Evolutionary conservation across 805 yeast genomes (phyloP), one percentile per base, ranked within the genome.

Genomic region (Candida tammaniensis): DNA sequence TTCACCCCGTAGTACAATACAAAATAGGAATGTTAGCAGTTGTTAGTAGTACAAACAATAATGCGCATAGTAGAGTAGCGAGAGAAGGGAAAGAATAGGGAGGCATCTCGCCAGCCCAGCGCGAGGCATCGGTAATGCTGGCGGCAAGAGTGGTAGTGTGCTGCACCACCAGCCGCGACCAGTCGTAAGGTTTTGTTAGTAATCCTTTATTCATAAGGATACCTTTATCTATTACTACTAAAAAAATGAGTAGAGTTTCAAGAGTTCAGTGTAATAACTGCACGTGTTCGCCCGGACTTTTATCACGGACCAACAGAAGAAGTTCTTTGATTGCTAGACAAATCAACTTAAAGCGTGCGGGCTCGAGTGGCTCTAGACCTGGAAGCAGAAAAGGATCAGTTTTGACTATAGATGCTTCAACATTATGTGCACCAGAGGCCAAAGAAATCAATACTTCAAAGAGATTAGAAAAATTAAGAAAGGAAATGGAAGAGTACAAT

Each of bases 211-310:
- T n/a, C n/a, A n/a, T n/a, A n/a, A n/a, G n/a, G n/a, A n/a, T n/a
- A n/a, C n/a, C n/a, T n/a, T n/a, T n/a, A n/a, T n/a, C n/a, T n/a
- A n/a, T n/a, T n/a, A n/a, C n/a, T n/a, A n/a, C n/a, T n/a, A n/a
- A n/a, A n/a, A n/a, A n/a, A 5, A 35, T 36, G 35, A 21, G 54
- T 30, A 61, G 61, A 50, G 59, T 64, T 6, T 43, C 59, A 10
- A 57, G 73, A 48, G 68, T 62, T 10, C 69, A 64, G 48, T 85
- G 93, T 54, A 68, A 74, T 30, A 79, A 84, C 61, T 85, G 95
- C 63, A 82, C 87, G 2, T 85, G 94, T 54, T 82, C 91, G 0
- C 93, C 93, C 4, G 95, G 95, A 3, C 63, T 85, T 27, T 58
- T 85, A 30, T 78, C 87, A 19, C 70, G 94, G 50, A 74, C 70